Evolutionary conservation across 805 yeast species (phyloP).

Genomic region (Kluyveromyces aestuarii): DNA sequence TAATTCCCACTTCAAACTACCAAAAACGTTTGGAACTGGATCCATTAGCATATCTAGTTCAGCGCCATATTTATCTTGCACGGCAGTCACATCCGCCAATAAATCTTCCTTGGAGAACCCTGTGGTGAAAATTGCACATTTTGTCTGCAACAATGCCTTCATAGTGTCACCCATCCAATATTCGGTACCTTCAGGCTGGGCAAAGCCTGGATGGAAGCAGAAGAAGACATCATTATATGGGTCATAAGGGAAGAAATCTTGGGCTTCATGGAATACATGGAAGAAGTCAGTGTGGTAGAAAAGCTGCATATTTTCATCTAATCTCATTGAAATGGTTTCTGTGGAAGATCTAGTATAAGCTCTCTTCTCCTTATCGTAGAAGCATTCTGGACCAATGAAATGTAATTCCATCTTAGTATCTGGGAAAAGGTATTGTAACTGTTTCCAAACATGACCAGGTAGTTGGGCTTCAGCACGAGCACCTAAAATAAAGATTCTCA

Average conservation of each 20-base stretch:
- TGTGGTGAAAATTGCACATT: conserved; percentile 85
- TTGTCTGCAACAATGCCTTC: conserved; percentile 82
- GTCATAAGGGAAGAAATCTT: conserved; percentile 95
- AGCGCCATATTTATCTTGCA: conserved; percentile 53
- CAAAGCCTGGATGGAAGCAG: conserved; percentile 92
- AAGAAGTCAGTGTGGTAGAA: conserved; percentile 85
- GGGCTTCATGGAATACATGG: conserved; percentile 82
- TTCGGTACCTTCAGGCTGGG: conserved; percentile 68
- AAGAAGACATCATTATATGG: conserved; percentile 91
- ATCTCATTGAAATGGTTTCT: conserved; percentile 57
- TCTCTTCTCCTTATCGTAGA: conserved; percentile 62
- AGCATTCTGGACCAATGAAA: conserved; percentile 89
- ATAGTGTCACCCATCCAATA: conserved; percentile 87
- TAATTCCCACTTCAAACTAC: conserved; percentile 89
- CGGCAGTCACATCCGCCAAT: conserved; percentile 61
- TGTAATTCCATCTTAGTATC: conserved; percentile 75
- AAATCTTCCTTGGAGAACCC: conserved; percentile 78
- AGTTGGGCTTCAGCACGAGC: conserved; percentile 89
- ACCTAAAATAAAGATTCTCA: conserved; percentile 83
- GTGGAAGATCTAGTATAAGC: conserved; percentile 49
- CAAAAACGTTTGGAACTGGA: conserved; percentile 62
- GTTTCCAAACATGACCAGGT: conserved; percentile 95
- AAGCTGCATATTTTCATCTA: conserved; percentile 65
- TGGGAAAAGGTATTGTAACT: conserved; percentile 78
- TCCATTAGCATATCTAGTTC: conserved; percentile 79